A percentile compares a stretch with the other conserved stretches of the same genome.
These are phyloP conservation scores for Epichloe glyceriae DNA, from an alignment of 2,329 filamentous ascomycete species.

Conservation along the genomic window DNA sequence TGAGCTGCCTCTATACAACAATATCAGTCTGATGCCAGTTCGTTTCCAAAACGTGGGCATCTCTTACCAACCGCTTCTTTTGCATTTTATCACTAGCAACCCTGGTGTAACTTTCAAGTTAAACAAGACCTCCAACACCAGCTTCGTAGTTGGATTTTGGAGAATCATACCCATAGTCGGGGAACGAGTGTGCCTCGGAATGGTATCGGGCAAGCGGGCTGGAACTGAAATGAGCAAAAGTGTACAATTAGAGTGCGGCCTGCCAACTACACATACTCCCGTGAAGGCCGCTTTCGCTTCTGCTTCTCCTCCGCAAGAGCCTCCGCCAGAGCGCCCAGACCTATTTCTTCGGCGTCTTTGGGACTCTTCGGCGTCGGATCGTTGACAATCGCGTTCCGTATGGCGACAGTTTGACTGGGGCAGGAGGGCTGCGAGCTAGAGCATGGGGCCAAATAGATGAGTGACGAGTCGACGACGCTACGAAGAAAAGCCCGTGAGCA, in stretches of 20 bases:
- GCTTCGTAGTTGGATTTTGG: too few relatives aligned
- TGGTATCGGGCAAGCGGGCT: slow-evolving; percentile 23
- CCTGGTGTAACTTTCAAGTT: slow-evolving; percentile 9
- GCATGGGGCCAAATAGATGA: not conserved
- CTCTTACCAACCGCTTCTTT: slow-evolving; percentile 14
- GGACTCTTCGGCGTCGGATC: slow-evolving; percentile 16
- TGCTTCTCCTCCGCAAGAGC: slow-evolving; percentile 1
- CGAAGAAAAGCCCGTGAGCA: not conserved
- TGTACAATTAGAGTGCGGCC: not conserved
- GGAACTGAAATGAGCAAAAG: not conserved
- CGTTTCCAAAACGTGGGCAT: not conserved
- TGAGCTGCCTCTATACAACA: slow-evolving; percentile 2
- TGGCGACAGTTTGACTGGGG: not conserved
- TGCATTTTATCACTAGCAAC: slow-evolving; percentile 10
- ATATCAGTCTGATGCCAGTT: slow-evolving; percentile 2
- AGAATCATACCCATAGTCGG: slow-evolving; percentile 28
- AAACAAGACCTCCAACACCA: not conserved
- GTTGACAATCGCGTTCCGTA: slow-evolving; percentile 1
- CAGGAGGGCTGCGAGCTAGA: not conserved
- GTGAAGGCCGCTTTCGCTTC: slow-evolving; percentile 14
- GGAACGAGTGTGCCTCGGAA: slow-evolving; percentile 25
- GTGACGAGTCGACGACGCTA: not conserved
- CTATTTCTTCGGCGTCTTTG: slow-evolving; percentile 6
- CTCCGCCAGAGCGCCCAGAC: slow-evolving; percentile 1
- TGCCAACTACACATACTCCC: slow-evolving; percentile 16